A percentile compares a stretch with the other conserved stretches of the same genome.
Conservation (phyloP, 805 yeast species). For the Teunomyces stri region DNA sequence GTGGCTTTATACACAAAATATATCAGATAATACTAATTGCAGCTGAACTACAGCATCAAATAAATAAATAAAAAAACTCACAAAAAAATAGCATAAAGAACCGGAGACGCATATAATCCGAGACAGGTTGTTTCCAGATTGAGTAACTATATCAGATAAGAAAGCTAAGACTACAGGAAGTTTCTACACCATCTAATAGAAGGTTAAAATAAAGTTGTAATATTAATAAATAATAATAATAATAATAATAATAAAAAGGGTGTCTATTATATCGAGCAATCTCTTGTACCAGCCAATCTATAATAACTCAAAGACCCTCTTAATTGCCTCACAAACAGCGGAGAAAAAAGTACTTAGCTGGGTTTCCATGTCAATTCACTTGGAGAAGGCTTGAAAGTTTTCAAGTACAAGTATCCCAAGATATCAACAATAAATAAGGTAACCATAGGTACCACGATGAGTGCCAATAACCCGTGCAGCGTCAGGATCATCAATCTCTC, state of each 20-base stretch:
- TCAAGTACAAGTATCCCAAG: constrained; percentile 6
- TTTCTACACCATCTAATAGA: not conserved
- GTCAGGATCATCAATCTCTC: constrained; percentile 7
- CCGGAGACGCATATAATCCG: no score
- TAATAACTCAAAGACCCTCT: not conserved
- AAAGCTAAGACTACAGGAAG: no score
- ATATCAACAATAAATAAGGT: constrained; percentile 4
- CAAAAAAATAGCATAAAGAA: not conserved
- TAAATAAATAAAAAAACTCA: not conserved
- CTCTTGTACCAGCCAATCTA: not conserved
- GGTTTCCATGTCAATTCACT: not conserved
- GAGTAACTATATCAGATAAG: no score
- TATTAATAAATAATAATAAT: not conserved
- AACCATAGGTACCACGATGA: constrained; percentile 4
- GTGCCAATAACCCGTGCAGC: constrained; percentile 6
- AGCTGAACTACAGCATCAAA: not conserved
- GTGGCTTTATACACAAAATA: not conserved
- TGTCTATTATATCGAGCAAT: not conserved
- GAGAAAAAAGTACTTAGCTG: not conserved
- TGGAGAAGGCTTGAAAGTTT: constrained; percentile 4
- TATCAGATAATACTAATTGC: not conserved
- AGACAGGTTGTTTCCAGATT: no score
- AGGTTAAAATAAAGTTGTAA: not conserved
- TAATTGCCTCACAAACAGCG: not conserved
- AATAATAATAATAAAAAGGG: not conserved